These are phyloP conservation scores for Trametopsis cervina DNA, from an alignment of 768 basidiomycete genomes.

Conservation along the genomic window DNA sequence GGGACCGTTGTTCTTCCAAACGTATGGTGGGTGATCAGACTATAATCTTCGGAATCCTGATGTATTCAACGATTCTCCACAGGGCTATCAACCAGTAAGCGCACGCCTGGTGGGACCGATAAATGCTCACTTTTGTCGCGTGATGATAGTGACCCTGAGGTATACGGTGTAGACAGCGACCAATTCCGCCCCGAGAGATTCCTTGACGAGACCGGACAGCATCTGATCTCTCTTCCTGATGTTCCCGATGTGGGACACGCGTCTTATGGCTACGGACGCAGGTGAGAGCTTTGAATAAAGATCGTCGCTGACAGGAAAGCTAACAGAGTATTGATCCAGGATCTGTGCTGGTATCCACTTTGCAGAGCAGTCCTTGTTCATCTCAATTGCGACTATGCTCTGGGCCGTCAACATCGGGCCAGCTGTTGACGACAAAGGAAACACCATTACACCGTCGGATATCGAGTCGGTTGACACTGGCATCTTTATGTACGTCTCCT, in stretches of 20 bases:
- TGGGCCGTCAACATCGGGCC: constrained; percentile 55
- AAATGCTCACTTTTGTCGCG: background rate
- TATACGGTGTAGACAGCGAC: constrained; percentile 25
- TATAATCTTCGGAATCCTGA: background rate
- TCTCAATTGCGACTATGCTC: constrained; percentile 55
- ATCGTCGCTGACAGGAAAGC: background rate
- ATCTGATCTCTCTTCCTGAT: constrained; percentile 21
- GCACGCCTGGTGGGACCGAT: background rate
- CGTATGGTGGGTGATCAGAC: background rate
- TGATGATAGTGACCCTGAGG: constrained; percentile 21
- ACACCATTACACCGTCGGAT: background rate
- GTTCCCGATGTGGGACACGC: constrained; percentile 13
- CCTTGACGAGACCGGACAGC: constrained; percentile 22
- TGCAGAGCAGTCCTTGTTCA: constrained; percentile 43
- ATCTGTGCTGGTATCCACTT: constrained; percentile 64
- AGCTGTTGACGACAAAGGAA: background rate
- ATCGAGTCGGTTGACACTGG: background rate
- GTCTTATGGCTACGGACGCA: constrained; percentile 30
- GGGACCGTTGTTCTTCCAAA: background rate
- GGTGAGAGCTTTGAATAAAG: constrained; percentile 14
- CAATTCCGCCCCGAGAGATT: constrained; percentile 27
- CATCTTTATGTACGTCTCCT: background rate
- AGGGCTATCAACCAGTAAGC: background rate
- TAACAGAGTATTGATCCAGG: constrained; percentile 23
- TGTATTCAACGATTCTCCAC: too few relatives aligned